Evolutionary conservation across 441 rosid species (phyloP).

Genomic region (Macaranga tanarius): DNA sequence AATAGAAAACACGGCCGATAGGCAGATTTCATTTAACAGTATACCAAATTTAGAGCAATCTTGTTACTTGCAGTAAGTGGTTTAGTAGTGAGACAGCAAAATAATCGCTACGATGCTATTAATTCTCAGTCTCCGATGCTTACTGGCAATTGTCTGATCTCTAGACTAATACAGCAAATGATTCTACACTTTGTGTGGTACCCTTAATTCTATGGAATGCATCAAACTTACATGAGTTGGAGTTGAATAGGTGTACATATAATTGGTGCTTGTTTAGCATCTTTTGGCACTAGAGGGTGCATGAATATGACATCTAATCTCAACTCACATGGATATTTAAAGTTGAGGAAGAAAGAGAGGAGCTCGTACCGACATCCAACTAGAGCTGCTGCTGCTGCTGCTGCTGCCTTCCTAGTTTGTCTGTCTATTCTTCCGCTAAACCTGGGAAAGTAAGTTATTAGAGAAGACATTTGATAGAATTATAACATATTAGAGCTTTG

Average conservation of each 20-base stretch:
- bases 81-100: no score
- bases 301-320: no score
- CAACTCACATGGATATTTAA: neutral
- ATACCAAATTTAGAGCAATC: no score
- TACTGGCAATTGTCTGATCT: neutral
- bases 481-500: no score
- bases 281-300: neutral
- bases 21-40: no score
- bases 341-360: conserved; percentile 9
- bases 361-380: conserved; percentile 56
- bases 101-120: no score
- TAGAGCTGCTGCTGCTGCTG: conserved; percentile 13
- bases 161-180: neutral
- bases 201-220: no score
- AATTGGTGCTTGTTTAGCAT: neutral
- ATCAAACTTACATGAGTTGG: no score
- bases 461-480: neutral
- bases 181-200: neutral
- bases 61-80: no score
- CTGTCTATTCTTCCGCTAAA: no score
- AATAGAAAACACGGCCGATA: no score
- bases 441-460: neutral
- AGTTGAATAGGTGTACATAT: no score
- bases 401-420: conserved; percentile 6
- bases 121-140: neutral